Percentiles rank a stretch among this genome's conserved stretches.
Conservation (phyloP, 2,329 filamentous ascomycete species). For the Penicillium brevicompactum region DNA sequence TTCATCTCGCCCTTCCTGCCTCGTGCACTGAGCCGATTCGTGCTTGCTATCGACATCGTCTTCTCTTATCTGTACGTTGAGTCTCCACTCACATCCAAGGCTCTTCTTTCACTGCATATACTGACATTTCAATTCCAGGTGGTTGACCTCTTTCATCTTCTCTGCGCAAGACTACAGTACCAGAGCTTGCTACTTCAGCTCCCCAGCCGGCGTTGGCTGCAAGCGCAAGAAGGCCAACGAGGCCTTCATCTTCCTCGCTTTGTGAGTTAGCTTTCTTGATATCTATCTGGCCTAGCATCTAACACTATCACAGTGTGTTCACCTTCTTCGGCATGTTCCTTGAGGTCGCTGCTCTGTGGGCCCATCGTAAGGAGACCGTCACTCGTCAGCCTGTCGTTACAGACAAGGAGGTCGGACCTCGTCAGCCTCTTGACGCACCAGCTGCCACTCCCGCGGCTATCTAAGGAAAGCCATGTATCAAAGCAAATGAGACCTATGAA, state of each 20-base stretch:
- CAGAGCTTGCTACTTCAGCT: conserved; percentile 31
- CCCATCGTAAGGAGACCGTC: conserved; percentile 28
- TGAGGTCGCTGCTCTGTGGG: conserved; percentile 41
- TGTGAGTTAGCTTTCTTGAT: conserved; percentile 40
- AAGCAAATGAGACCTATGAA: too few relatives aligned
- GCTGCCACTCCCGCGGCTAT: conserved; percentile 16
- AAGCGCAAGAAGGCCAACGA: conserved; percentile 44
- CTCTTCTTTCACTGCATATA: background rate
- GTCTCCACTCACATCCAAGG: background rate
- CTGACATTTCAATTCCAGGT: conserved; percentile 29
- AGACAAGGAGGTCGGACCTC: conserved; percentile 29
- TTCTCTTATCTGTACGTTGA: conserved; percentile 49
- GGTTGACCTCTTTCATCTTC: conserved; percentile 54
- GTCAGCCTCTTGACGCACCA: conserved; percentile 21
- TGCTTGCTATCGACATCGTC: conserved; percentile 45
- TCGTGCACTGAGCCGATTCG: conserved; percentile 37
- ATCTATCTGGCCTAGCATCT: background rate
- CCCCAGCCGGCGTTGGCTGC: conserved; percentile 39
- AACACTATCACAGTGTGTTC: conserved; percentile 38
- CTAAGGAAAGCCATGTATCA: background rate
- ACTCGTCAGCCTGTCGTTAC: conserved; percentile 8
- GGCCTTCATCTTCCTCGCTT: conserved; percentile 49
- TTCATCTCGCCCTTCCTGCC: conserved; percentile 46
- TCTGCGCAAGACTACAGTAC: conserved; percentile 48
- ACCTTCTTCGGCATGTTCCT: conserved; percentile 42